These are phyloP conservation scores for Fonsecaea monophora DNA, from an alignment of 2,329 filamentous ascomycete species.

Conservation along the genomic window DNA sequence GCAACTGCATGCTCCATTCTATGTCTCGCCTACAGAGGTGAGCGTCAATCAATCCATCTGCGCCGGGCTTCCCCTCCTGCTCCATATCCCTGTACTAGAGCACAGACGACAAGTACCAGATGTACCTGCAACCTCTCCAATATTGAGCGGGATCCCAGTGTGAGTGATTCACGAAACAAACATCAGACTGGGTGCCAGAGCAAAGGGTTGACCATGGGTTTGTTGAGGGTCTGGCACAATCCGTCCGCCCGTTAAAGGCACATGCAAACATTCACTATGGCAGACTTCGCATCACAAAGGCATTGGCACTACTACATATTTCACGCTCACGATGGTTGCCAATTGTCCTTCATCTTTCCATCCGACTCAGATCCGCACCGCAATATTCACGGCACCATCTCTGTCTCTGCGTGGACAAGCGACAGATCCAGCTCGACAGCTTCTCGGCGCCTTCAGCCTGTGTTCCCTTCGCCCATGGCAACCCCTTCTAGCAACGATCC, in stretches of 20 bases:
- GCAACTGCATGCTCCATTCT: not conserved
- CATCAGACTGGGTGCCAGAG: not conserved
- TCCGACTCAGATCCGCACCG: not conserved
- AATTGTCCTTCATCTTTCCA: not conserved
- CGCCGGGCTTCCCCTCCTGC: not conserved
- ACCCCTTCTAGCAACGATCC: not conserved
- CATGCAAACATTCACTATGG: not conserved
- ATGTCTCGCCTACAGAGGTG: not conserved
- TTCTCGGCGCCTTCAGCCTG: slow-evolving; percentile 4
- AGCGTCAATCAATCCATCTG: not conserved
- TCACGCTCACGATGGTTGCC: not conserved
- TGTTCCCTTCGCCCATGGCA: not conserved
- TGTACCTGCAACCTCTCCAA: not conserved
- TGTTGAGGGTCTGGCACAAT: slow-evolving; percentile 1
- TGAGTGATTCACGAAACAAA: not conserved
- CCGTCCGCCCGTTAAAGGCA: not conserved
- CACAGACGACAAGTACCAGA: not conserved
- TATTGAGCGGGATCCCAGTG: not conserved
- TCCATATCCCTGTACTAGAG: not conserved
- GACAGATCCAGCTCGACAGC: not conserved
- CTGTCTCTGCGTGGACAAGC: not conserved
- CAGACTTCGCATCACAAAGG: not conserved
- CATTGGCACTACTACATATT: not conserved
- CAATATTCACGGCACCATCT: not conserved
- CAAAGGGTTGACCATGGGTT: not conserved